Conservation (phyloP, 2,329 filamentous ascomycete genomes). For the Herpomyces periplanetae region DNA sequence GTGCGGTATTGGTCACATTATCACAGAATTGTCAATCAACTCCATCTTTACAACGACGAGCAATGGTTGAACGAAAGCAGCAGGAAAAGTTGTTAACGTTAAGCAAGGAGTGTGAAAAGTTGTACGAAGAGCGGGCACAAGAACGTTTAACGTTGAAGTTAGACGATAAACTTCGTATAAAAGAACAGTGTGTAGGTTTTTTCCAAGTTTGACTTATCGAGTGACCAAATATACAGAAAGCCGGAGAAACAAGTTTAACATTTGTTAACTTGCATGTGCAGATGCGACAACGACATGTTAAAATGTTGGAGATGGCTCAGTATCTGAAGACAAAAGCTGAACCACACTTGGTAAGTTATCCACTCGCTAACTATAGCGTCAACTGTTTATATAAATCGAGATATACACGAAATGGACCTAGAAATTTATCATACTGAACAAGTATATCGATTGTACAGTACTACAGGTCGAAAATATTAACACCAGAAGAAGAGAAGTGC, state of each 20-base stretch:
- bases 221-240: neutral
- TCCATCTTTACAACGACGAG: conserved; percentile 23
- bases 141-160: conserved; percentile 19
- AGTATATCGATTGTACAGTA: conserved; percentile 15
- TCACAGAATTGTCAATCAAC: conserved; percentile 26
- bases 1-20: conserved; percentile 34
- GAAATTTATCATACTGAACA: conserved; percentile 2
- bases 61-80: conserved; percentile 46
- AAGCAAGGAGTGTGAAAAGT: conserved; percentile 25
- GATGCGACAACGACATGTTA: conserved; percentile 19
- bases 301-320: conserved; percentile 25
- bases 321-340: conserved; percentile 29
- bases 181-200: conserved; percentile 28
- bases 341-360: conserved; percentile 26
- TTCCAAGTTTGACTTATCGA: conserved; percentile 1
- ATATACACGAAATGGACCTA: too few species aligned
- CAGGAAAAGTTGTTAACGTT: conserved; percentile 33
- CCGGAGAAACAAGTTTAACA: neutral
- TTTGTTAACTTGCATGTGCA: neutral
- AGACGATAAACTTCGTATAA: conserved; percentile 29
- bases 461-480: conserved; percentile 47
- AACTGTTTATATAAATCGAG: neutral
- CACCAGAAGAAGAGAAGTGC: conserved; percentile 21
- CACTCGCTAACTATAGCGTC: conserved; percentile 2
- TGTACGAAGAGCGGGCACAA: conserved; percentile 21